Evolutionary conservation across 1,284 basidiomycete genomes (phyloP), one percentile per base, ranked within the genome.

Genomic region (Melampsora abietis-canadensis): DNA sequence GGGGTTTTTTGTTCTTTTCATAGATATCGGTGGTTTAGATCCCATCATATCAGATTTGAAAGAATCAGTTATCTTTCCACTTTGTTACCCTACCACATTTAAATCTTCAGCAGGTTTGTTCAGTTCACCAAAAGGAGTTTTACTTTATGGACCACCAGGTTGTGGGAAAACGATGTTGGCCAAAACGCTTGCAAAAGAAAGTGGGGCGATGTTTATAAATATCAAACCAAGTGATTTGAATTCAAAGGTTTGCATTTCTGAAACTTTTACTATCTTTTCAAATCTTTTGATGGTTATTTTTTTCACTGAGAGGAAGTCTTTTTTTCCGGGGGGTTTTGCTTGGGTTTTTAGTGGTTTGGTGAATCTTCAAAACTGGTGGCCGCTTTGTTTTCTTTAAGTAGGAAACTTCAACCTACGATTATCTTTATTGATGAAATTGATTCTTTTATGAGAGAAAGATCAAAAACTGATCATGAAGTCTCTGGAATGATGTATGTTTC

Each of bases 331-430:
- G 27, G 34, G 34, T 40, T 40, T 30, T 24, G 37, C 19, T 17
- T 69, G 1, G 21, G 1, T 30, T 92, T 83, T 89, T 94, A 95
- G 83, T 97, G 94, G 95, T 98, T 94, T 79, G 96, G 95, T 70
- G 95, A 99, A 83, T 93, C 91, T 14, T 98, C 98, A 84, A 98
- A 98, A 84, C 89, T 98, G 65, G 94, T 98, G 12, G 77, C 81
- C 0, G 95, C 90, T 0, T 82, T 90, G 51, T 91, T 91, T 82
- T 87, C 87, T 7, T 84, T 91, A n/a, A 89, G 89, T 15, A 83
- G 85, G 67, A 90, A 90, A 81, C 84, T 89, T 6, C 88, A 90
- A 80, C 90, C 90, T 2, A 85, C 86, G 73, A 91, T 91, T 80
- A 88, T 91, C 76, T 91, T 91, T 81, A 90, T 91, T 79, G 89